Conservation (phyloP, 176 grass and related monocot species). For the Hsuehochloa calcarea region DNA sequence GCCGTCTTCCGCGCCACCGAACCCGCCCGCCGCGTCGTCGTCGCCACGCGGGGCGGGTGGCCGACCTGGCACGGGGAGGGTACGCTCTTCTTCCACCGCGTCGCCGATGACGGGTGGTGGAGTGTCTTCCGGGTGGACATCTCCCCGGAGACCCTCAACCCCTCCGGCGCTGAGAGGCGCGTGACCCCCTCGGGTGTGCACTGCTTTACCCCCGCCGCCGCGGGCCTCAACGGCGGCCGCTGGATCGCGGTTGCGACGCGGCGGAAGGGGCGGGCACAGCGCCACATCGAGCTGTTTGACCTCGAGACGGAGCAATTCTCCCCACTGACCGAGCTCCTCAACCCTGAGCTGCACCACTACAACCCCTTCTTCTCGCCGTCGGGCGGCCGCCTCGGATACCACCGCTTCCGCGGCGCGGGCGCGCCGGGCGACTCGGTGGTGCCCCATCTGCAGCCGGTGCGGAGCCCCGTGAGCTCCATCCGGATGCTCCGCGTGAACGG, state of each 20-base stretch:
- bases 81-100: constrained; percentile 74
- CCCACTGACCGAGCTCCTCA: constrained; percentile 55
- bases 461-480: constrained; percentile 50
- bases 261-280: constrained; percentile 52
- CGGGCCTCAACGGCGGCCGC: constrained; percentile 15
- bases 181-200: constrained; percentile 77
- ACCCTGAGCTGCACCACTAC: constrained; percentile 75
- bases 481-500: constrained; percentile 73
- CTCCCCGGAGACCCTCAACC: constrained; percentile 42
- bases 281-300: constrained; percentile 86
- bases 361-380: constrained; percentile 83
- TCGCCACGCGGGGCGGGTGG: constrained; percentile 54
- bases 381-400: constrained; percentile 61
- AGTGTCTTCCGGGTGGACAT: constrained; percentile 68
- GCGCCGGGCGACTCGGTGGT: constrained; percentile 40
- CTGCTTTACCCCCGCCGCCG: constrained; percentile 76
- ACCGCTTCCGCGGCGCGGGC: constrained; percentile 79
- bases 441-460: constrained; percentile 65
- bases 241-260: constrained; percentile 72
- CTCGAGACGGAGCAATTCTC: constrained; percentile 59
- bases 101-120: constrained; percentile 92
- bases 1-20: constrained; percentile 57
- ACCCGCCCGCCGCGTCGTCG: constrained; percentile 44
- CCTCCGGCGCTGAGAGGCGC: constrained; percentile 29
- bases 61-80: constrained; percentile 69